Base-by-base conservation (phyloP, 495 filamentous ascomycete species). In the Collariella sp. region DNA sequence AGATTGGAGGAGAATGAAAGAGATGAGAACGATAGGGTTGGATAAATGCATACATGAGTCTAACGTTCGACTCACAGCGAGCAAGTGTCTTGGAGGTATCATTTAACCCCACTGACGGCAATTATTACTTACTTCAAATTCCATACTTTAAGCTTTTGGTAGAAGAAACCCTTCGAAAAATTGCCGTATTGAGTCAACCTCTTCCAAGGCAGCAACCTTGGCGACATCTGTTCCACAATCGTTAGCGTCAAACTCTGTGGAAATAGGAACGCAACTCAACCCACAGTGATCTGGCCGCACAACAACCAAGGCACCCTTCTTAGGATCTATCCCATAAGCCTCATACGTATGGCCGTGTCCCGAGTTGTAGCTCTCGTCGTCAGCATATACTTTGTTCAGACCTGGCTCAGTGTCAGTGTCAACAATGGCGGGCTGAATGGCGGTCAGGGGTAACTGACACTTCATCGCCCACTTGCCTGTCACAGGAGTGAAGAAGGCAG, bases 251-350 rank as follows among this genome's bases (percentile, higher is more conserved):
- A 10, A 12, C 9, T 4, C 12, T 19, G 11, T n/a, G 7, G 16
- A 13, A 11, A 12, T 5, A 13, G 4, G 15, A 38, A n/a, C 19
- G 29, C 15, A 2, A 52, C 7, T 9, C 9, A 44, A 68, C 80
- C 70, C 64, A 82, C 82, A 85, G 64, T 86, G 83, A 70, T 88
- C 84, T 5, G 84, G 84, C 6, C 84, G 73, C 23, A 86, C 76
- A 52, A 88, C 68, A 3, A 82, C 72, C 24, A 85, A 40, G 0
- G 77, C 79, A 0, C 84, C 84, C n/a, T 68, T 47, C 5, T 68
- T 48, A 0, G 74, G 67, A 46, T 78, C 71, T 23, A 88, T 70
- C 0, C 79, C 83, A 42, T 84, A 83, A 7, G 71, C 67, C 35
- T 84, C 70, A 56, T 88, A 87, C 3, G 78, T 78, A 29, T 84